phyloP scores from a whole-genome alignment of 2,329 filamentous ascomycete genomes.

The Tolypocladium sp. region DNA sequence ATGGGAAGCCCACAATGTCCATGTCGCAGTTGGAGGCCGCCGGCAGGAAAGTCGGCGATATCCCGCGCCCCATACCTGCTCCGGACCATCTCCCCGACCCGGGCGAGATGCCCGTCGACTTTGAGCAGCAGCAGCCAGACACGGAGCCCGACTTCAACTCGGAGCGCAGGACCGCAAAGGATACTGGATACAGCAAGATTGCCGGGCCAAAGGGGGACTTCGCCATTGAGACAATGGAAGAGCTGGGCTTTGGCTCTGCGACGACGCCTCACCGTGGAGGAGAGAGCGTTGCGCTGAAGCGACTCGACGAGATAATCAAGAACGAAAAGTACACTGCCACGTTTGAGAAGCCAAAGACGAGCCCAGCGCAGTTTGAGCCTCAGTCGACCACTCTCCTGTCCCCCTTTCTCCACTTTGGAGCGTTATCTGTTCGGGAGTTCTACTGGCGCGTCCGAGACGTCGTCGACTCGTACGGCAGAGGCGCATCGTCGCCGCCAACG shows the following conservation, averaged over 20 bases:
- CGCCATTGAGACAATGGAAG: slow-evolving; percentile 59
- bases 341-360: slow-evolving; percentile 69
- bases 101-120: slow-evolving; percentile 49
- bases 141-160: slow-evolving; percentile 51
- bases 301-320: slow-evolving; percentile 48
- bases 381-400: slow-evolving; percentile 66
- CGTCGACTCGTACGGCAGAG: slow-evolving; percentile 44
- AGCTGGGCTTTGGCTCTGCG: slow-evolving; percentile 57
- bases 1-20: slow-evolving; percentile 65
- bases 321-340: slow-evolving; percentile 60
- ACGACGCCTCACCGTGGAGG: slow-evolving; percentile 62
- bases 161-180: slow-evolving; percentile 39
- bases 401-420: slow-evolving; percentile 66
- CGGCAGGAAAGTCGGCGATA: slow-evolving; percentile 51
- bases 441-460: slow-evolving; percentile 63
- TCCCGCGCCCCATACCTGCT: slow-evolving; percentile 50
- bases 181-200: slow-evolving; percentile 50
- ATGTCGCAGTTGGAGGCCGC: slow-evolving; percentile 58
- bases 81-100: slow-evolving; percentile 55
- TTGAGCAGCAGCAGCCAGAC: slow-evolving; percentile 46
- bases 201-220: slow-evolving; percentile 62
- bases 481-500: slow-evolving; percentile 54
- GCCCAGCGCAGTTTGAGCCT: slow-evolving; percentile 63
- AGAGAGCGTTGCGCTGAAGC: slow-evolving; percentile 54
- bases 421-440: slow-evolving; percentile 60